Evolutionary conservation across 305 asterid genomes (phyloP).

Genomic region (Solanum chacoense): DNA sequence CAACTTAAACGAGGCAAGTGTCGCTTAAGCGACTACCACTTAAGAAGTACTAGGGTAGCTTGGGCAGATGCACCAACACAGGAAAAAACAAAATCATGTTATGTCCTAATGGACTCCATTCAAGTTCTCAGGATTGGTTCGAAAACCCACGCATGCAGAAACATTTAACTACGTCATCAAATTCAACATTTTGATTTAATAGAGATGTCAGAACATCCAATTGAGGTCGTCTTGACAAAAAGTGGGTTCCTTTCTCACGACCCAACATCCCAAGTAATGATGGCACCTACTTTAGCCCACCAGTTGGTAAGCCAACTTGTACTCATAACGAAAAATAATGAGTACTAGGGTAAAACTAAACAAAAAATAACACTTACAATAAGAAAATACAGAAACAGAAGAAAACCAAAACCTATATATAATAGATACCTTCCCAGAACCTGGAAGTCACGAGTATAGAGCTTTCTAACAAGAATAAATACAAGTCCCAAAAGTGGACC

Average conservation of each 20-base stretch:
- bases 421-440: no score
- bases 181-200: no score
- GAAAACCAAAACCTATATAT: no score
- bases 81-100: not conserved
- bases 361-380: not conserved
- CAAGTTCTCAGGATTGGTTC: not conserved
- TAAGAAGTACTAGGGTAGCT: not conserved
- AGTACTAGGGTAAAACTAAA: not conserved
- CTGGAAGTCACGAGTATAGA: no score
- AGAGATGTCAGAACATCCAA: not conserved
- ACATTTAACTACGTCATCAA: not conserved
- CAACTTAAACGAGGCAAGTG: no score
- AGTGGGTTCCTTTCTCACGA: not conserved
- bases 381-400: not conserved
- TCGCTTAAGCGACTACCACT: not conserved
- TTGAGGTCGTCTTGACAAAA: not conserved
- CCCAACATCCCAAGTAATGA: not conserved
- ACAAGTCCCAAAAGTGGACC: no score
- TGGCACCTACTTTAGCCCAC: not conserved
- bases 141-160: not conserved
- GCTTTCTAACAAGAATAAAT: no score
- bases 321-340: not conserved
- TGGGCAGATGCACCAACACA: not conserved
- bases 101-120: not conserved
- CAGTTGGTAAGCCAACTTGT: not conserved